Base-by-base conservation (phyloP, 2,329 filamentous ascomycete species). In the Bimuria novae-zelandiae region DNA sequence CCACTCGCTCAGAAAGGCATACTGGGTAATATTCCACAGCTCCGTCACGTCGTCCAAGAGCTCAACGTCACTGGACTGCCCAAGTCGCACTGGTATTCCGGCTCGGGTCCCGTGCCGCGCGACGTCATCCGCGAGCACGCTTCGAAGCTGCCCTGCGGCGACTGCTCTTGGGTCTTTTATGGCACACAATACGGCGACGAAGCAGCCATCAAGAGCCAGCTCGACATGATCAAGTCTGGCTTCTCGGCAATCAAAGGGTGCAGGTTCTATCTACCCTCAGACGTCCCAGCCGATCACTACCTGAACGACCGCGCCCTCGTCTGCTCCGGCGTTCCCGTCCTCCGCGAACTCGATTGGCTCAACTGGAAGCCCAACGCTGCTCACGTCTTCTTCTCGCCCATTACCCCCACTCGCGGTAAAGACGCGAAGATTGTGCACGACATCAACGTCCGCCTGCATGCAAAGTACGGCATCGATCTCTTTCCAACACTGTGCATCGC, bases 361-460 rank as follows among this genome's bases (percentile, higher is more conserved):
- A 77, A 81, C 62, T 84, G 80, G 80, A 64, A 78, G 7, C 79
- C 80, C 3, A 83, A 83, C 59, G 80, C 78, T 4, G 74, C 75
- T 0, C 80, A 82, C 59, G 58, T 82, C 4, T 79, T 79, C 70
- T 84, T 83, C 69, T 77, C 75, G 4, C 81, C 81, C 1, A 82
- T 84, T 53, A 74, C 76, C 6, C 78, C 77, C 25, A 78, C 81
- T 1, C 72, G 73, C 1, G 80, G 78, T 2, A 68, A 72, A 10
- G 80, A 83, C 52, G 80, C 78, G 3, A 39, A 54, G 17, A 41
- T 57, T 7, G 58, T 63, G 1, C 60, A 63, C 45, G 51, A 52
- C 16, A 61, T 63, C 46, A 63, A 63, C 30, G 51, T 57, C 8
- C 57, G 54, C 21, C 51, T 63, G 11, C 60, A 63, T 48, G 30